Evolutionary conservation across 352 stramenopile species (phyloP).

Genomic region (Phytopythium vexans): DNA sequence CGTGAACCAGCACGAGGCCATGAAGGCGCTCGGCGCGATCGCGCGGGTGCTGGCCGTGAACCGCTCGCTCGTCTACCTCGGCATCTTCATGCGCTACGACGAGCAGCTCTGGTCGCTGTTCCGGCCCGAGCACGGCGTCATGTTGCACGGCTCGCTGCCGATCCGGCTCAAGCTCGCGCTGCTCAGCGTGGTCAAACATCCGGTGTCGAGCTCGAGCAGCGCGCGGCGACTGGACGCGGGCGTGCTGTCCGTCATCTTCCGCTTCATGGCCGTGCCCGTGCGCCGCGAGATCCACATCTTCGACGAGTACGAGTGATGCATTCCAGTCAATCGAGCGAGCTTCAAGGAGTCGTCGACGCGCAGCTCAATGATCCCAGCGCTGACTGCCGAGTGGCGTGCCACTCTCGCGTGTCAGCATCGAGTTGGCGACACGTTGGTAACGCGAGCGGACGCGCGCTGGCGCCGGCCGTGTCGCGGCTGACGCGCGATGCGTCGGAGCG

Average conservation of each 20-base stretch:
- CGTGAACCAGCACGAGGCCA: constrained; percentile 6
- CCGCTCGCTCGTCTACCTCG: constrained; percentile 4
- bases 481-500: not conserved
- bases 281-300: constrained; percentile 7
- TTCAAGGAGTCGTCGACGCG: no score
- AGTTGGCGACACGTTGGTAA: not conserved
- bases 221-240: constrained; percentile 19
- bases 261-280: constrained; percentile 12
- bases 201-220: constrained; percentile 1
- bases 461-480: not conserved
- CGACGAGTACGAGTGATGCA: constrained; percentile 4
- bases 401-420: no score
- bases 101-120: constrained; percentile 3
- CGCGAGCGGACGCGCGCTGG: not conserved
- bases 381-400: no score
- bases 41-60: not conserved
- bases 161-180: constrained; percentile 17
- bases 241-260: constrained; percentile 24
- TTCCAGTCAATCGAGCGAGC: no score
- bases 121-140: constrained; percentile 8
- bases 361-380: no score
- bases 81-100: constrained; percentile 4
- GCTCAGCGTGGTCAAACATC: constrained; percentile 20
- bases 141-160: constrained; percentile 11
- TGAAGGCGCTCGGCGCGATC: not conserved